Base-by-base conservation (phyloP, 257 asterid species). In the Gardenia jasminoides region DNA sequence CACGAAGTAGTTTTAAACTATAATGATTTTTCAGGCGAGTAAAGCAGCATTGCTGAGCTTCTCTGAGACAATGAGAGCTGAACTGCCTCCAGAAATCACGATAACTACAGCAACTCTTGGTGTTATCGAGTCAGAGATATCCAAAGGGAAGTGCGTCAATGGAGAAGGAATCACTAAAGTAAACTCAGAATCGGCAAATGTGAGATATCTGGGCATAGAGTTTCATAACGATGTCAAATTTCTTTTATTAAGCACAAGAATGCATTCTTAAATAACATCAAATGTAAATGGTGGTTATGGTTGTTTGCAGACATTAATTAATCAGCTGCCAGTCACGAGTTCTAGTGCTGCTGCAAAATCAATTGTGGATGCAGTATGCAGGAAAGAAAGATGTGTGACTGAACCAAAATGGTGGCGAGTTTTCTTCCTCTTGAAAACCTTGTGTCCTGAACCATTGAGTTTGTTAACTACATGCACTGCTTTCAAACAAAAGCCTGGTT, bases 21-120 rank as follows among this genome's bases (percentile, higher is more conserved):
- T 44, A 6, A 7, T 71, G 61, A 3, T 1, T 26, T 74, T 41
- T 19, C 69, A 76, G 81, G 80, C 84, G n/a, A 81, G 84, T 72
- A 81, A 76, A 70, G 76, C 77, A 16, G 84, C 81, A 17, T 24
- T 81, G 22, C 10, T 62, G 22, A 76, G 74, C 80, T 76, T 81
- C 76, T 81, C 76, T 20, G 84, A 80, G n/a, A 47, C 74, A 1
- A 61, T 81, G 77, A 70, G 74, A 61, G 70, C 54, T 61, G 84
- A 81, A 81, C 59, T 76, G 78, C 74, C 80, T 68, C 78, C 80
- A 6, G 78, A 76, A 62, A 70, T 76, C 59, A 67, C 78, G 3
- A 76, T 81, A 31, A 81, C 74, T 0, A 72, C 76, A 36, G 84
- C 78, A 47, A 69, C 77, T 67, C 72, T 76, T 10, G 84, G 80